These are phyloP conservation scores for Teratosphaeria nubilosa DNA, from an alignment of 2,329 filamentous ascomycete species.

Conservation along the genomic window DNA sequence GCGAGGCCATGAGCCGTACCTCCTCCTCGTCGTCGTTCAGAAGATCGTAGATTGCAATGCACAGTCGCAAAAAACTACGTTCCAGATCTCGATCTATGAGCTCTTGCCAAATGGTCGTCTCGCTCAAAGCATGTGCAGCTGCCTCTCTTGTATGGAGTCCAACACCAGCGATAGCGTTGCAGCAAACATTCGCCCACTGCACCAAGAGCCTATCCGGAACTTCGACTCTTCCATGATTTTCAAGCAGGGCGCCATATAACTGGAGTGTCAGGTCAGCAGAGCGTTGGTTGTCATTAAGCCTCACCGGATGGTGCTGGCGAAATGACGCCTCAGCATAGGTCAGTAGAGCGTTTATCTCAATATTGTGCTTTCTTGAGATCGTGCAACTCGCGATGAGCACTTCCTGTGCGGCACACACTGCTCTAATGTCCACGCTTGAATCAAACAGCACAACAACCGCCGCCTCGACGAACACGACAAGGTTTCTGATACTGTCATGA, in stretches of 20 bases:
- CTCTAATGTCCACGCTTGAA: background rate
- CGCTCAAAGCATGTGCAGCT: background rate
- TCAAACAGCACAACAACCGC: background rate
- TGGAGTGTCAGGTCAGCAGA: background rate
- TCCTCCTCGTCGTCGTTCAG: constrained; percentile 91
- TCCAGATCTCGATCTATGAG: background rate
- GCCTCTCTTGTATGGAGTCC: background rate
- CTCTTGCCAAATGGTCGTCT: background rate
- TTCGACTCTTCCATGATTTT: background rate
- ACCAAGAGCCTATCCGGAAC: background rate
- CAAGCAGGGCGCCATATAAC: background rate
- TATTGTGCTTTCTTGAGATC: background rate
- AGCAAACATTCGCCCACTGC: background rate
- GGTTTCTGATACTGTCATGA: background rate
- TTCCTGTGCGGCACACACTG: background rate
- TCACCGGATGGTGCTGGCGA: background rate
- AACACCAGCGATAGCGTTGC: background rate
- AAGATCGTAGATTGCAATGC: constrained; percentile 61
- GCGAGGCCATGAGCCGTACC: constrained; percentile 56
- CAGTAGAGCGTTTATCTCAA: background rate
- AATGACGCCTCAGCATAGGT: background rate
- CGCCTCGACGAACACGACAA: background rate
- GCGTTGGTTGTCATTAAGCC: background rate
- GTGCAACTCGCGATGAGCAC: background rate
- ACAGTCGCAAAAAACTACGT: constrained; percentile 11